Evolutionary conservation across 2,329 filamentous ascomycete genomes (phyloP).

Genomic region (Capronia coronata): DNA sequence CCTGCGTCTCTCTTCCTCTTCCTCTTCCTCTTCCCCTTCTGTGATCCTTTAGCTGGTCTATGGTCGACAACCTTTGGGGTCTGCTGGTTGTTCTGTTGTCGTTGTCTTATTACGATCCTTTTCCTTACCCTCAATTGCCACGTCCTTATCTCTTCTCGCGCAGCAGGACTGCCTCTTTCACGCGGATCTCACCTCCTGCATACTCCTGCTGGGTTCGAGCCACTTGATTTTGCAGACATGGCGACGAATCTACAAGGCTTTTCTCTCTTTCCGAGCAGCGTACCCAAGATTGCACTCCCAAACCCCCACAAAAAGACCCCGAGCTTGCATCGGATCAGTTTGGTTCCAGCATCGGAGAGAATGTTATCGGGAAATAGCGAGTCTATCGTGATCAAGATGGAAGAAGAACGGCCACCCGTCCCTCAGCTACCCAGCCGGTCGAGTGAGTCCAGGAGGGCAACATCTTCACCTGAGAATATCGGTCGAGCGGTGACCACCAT

Average conservation of each 20-base stretch:
- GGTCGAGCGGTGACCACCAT: conserved; percentile 26
- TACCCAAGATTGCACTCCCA: conserved; percentile 25
- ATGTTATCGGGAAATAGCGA: conserved; percentile 15
- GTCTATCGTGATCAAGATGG: conserved; percentile 21
- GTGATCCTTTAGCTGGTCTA: conserved; percentile 12
- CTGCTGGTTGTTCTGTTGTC: conserved; percentile 10
- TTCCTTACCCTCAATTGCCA: background rate
- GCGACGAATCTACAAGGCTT: conserved; percentile 17
- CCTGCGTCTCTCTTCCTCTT: background rate
- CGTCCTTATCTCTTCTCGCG: background rate
- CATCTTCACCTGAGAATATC: conserved; percentile 24
- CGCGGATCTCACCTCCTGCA: too few species aligned
- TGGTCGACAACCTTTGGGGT: conserved; percentile 15
- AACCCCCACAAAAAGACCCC: conserved; percentile 26
- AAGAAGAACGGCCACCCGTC: conserved; percentile 15
- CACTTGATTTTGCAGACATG: conserved; percentile 9
- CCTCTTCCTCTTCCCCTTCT: conserved; percentile 9
- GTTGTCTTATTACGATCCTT: conserved; percentile 5
- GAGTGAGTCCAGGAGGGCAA: conserved; percentile 5
- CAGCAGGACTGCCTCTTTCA: conserved; percentile 21
- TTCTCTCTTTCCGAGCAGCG: conserved; percentile 23
- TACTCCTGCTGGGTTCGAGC: background rate
- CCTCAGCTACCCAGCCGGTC: conserved; percentile 12
- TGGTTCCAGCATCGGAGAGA: conserved; percentile 12
- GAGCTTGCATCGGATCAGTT: conserved; percentile 24